phyloP scores from a whole-genome alignment of 2,329 filamentous ascomycete species.

The Xylariaceae sp. region DNA sequence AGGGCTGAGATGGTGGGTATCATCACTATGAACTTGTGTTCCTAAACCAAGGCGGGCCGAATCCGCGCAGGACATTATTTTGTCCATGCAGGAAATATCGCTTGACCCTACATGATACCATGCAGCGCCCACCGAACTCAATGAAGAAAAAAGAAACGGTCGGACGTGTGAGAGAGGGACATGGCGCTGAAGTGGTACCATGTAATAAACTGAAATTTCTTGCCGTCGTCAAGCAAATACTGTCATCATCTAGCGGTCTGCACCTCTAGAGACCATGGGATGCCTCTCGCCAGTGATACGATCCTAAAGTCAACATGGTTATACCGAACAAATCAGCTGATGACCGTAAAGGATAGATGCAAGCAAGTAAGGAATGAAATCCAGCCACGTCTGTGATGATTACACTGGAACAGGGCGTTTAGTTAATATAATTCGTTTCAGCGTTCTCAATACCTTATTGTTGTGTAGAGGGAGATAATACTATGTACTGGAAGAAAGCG shows the following conservation, averaged over 20 bases:
- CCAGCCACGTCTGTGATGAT: too few relatives aligned
- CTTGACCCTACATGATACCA: slow-evolving; percentile 2
- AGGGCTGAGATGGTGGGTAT: slow-evolving; percentile 42
- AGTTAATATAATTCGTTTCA: too few relatives aligned
- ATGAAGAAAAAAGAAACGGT: neutral
- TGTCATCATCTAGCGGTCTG: neutral
- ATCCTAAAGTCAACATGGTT: too few relatives aligned
- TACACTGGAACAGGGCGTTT: too few relatives aligned
- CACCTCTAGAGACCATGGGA: neutral
- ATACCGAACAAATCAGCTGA: too few relatives aligned
- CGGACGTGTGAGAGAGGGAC: neutral
- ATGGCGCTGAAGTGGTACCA: neutral
- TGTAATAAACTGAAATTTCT: neutral
- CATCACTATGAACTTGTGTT: slow-evolving; percentile 13
- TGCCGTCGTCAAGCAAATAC: neutral
- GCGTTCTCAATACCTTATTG: too few relatives aligned
- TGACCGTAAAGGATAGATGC: too few relatives aligned
- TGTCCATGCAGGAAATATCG: slow-evolving; percentile 18
- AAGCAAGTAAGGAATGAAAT: too few relatives aligned
- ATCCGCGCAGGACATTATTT: slow-evolving; percentile 21
- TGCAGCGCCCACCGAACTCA: neutral
- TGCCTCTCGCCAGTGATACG: too few relatives aligned
- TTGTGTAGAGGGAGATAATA: too few relatives aligned
- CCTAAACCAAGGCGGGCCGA: slow-evolving; percentile 19
- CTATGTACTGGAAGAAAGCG: too few relatives aligned